Conservation (phyloP, 805 yeast genomes). For the Cyberlindnera japonica region DNA sequence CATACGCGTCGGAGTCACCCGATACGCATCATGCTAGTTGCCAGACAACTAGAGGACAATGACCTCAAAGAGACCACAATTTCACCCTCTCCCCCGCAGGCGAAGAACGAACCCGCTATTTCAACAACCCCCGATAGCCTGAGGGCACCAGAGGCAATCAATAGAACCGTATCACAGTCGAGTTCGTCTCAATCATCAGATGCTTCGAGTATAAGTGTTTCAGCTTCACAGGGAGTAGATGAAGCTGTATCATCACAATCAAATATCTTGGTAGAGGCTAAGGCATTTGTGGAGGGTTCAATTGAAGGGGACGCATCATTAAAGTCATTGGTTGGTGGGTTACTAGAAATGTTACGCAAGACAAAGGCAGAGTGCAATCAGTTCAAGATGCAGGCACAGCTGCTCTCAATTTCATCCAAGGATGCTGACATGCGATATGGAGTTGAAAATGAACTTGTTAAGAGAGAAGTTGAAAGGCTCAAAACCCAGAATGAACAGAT, state of each 20-base stretch:
- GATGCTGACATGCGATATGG: conserved; percentile 44
- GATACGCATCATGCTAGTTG: neutral
- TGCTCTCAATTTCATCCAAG: conserved; percentile 39
- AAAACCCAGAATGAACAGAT: conserved; percentile 30
- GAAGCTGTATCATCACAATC: neutral
- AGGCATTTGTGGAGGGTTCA: neutral
- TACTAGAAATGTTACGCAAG: conserved; percentile 23
- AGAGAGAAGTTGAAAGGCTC: conserved; percentile 44
- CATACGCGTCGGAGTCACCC: neutral
- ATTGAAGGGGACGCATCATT: conserved; percentile 7
- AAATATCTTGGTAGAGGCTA: neutral
- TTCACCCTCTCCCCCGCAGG: neutral
- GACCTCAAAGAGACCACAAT: neutral
- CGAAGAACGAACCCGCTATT: neutral
- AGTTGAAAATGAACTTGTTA: conserved; percentile 43
- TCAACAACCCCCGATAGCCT: conserved; percentile 9
- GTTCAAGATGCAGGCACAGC: conserved; percentile 34
- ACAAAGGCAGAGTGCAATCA: conserved; percentile 32
- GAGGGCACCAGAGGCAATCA: conserved; percentile 4
- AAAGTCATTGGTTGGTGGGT: conserved; percentile 15
- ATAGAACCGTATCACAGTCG: neutral
- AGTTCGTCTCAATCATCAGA: conserved; percentile 16
- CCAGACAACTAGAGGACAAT: neutral
- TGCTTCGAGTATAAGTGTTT: neutral
- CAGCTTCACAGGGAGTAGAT: neutral